Percentiles rank a stretch among this genome's conserved stretches.
Conservation (phyloP, 805 yeast genomes). For the Starmerella apicola region DNA sequence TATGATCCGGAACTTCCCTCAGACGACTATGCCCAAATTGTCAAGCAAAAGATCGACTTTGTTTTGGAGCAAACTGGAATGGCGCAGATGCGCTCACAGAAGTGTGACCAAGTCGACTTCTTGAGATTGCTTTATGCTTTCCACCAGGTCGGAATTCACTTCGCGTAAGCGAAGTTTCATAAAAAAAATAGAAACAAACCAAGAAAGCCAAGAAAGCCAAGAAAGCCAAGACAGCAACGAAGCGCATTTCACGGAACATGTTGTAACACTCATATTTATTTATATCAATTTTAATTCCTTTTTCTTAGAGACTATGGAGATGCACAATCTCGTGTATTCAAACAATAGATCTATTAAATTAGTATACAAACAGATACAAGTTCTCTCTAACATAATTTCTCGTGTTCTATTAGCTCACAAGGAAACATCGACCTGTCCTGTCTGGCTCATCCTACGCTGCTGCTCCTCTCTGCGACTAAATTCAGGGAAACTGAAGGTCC, state of each 20-base stretch:
- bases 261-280: too few relatives aligned
- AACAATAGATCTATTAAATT: too few relatives aligned
- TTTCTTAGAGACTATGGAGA: not conserved
- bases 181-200: not conserved
- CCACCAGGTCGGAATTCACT: conserved; percentile 94
- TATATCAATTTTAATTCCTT: too few relatives aligned
- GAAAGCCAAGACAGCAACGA: too few relatives aligned
- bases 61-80: conserved; percentile 72
- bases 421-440: conserved; percentile 15
- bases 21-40: conserved; percentile 32
- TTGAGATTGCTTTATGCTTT: conserved; percentile 71
- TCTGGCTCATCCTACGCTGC: not conserved
- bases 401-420: too few relatives aligned
- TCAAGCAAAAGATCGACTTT: conserved; percentile 55
- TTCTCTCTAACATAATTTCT: too few relatives aligned
- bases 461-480: conserved; percentile 15
- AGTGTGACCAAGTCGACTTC: conserved; percentile 91
- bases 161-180: conserved; percentile 45
- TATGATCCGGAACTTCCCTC: conserved; percentile 32
- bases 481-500: conserved; percentile 11
- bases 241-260: too few relatives aligned
- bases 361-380: too few relatives aligned
- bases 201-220: too few relatives aligned
- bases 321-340: too few relatives aligned
- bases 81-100: conserved; percentile 79